Percentiles rank a stretch among this genome's conserved stretches.
Conservation (phyloP, 176 grass and related monocot species). For the Bolboschoenus planiculmis region DNA sequence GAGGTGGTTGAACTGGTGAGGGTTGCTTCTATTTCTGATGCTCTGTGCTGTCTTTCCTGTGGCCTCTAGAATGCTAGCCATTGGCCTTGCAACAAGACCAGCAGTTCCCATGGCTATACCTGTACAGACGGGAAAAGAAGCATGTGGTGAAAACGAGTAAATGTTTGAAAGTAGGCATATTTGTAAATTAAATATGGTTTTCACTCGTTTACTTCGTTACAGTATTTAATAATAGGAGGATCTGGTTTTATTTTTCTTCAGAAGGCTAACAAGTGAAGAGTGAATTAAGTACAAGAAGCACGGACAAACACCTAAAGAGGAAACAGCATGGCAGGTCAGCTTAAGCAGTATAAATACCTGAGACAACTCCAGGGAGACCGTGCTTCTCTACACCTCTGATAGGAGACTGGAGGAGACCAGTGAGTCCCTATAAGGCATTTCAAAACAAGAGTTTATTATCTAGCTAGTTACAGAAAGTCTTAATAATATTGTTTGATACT, state of each 20-base stretch:
- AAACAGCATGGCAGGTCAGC: background rate
- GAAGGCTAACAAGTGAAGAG: background rate
- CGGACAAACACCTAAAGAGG: background rate
- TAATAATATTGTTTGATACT: background rate
- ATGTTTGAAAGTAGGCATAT: conserved; percentile 16
- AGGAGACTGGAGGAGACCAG: conserved; percentile 89
- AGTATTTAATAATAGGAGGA: background rate
- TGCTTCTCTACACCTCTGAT: conserved; percentile 94
- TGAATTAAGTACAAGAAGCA: background rate
- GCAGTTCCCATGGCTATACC: conserved; percentile 95
- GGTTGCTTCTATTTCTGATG: conserved; percentile 82
- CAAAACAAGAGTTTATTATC: conserved; percentile 1
- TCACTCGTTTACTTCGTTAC: background rate
- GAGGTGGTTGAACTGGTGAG: conserved; percentile 56
- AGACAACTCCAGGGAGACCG: conserved; percentile 87
- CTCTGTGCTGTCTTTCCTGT: conserved; percentile 96
- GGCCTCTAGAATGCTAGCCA: conserved; percentile 93
- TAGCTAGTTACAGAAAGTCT: background rate
- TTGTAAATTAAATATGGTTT: background rate
- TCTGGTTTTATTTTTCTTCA: background rate
- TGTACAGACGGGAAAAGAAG: conserved; percentile 31
- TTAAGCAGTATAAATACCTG: conserved; percentile 37
- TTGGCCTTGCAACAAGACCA: conserved; percentile 77
- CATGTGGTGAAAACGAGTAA: background rate
- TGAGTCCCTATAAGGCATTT: conserved; percentile 60